phyloP scores from a whole-genome alignment of 495 filamentous ascomycete genomes.

The Antarctomyces pellizariae region DNA sequence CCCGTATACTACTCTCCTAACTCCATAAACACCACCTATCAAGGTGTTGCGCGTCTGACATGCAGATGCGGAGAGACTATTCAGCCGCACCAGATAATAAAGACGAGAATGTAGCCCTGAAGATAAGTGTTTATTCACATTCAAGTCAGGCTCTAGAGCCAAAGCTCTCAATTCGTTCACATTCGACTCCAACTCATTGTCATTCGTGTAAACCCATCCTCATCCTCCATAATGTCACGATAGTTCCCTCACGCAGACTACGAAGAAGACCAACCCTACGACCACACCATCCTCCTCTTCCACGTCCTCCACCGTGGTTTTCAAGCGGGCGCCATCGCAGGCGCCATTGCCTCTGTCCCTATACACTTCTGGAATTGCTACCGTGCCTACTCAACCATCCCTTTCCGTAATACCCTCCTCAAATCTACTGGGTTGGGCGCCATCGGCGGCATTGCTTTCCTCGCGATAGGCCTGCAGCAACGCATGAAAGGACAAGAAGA shows the following conservation, averaged over 20 bases:
- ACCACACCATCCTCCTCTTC: conserved; percentile 25
- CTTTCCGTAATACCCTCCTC: conserved; percentile 11
- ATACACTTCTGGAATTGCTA: conserved; percentile 2
- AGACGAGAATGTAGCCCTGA: too few species aligned
- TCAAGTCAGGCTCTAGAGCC: too few species aligned
- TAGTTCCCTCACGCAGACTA: conserved; percentile 28
- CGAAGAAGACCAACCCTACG: conserved; percentile 34
- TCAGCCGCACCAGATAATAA: too few species aligned
- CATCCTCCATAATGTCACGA: conserved; percentile 23
- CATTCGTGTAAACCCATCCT: too few species aligned
- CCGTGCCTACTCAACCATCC: conserved; percentile 4
- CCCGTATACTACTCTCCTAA: too few species aligned
- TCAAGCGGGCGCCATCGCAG: conserved; percentile 22
- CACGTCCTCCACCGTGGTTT: conserved; percentile 33
- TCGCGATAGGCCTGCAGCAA: conserved; percentile 15
- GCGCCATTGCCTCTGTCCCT: conserved; percentile 10
- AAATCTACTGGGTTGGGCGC: conserved; percentile 16
- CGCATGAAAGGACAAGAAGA: conserved; percentile 29
- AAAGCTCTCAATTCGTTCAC: too few species aligned
- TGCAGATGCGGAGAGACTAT: too few species aligned
- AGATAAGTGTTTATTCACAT: too few species aligned
- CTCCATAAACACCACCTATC: too few species aligned
- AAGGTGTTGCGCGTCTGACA: too few species aligned
- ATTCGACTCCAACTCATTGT: too few species aligned
- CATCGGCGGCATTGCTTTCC: conserved; percentile 11